Evolutionary conservation across 2,329 filamentous ascomycete genomes (phyloP).

Genomic region (Pochonia chlamydosporia): DNA sequence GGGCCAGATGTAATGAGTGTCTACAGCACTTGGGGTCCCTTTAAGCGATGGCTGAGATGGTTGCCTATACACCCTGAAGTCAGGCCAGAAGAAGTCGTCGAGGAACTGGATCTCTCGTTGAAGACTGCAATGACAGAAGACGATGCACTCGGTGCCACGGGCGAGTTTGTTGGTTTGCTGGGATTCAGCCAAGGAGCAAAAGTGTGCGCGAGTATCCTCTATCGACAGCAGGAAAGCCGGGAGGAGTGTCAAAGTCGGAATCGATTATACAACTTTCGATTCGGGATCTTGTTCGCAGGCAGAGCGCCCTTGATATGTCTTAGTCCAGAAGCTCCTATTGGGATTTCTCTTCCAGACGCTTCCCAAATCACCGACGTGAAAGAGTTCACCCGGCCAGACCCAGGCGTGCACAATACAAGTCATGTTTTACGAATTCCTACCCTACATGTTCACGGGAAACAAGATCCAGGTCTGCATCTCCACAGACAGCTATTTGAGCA

Average conservation of each 20-base stretch:
- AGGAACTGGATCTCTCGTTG: slow-evolving; percentile 29
- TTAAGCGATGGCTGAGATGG: slow-evolving; percentile 45
- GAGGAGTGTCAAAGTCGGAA: not conserved
- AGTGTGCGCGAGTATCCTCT: slow-evolving; percentile 47
- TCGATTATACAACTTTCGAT: slow-evolving; percentile 7
- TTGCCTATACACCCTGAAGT: not conserved
- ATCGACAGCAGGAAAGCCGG: slow-evolving; percentile 48
- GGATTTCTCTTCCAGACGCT: not conserved
- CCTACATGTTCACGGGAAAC: slow-evolving; percentile 29
- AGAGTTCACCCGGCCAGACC: slow-evolving; percentile 1
- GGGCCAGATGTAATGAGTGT: slow-evolving; percentile 56
- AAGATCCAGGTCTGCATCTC: slow-evolving; percentile 53
- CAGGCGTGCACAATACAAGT: not conserved
- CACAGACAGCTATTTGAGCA: slow-evolving; percentile 27
- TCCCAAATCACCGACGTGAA: not conserved
- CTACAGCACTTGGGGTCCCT: slow-evolving; percentile 58
- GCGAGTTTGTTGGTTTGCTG: slow-evolving; percentile 49
- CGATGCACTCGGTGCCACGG: slow-evolving; percentile 33
- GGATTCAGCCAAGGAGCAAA: slow-evolving; percentile 61
- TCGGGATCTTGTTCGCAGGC: slow-evolving; percentile 12
- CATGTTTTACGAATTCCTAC: slow-evolving; percentile 10
- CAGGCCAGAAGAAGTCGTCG: slow-evolving; percentile 27
- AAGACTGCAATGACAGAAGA: slow-evolving; percentile 41
- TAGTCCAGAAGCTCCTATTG: slow-evolving; percentile 4
- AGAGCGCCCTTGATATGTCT: slow-evolving; percentile 10